Conservation (phyloP, 768 basidiomycete species). For the Mrakia frigida region DNA sequence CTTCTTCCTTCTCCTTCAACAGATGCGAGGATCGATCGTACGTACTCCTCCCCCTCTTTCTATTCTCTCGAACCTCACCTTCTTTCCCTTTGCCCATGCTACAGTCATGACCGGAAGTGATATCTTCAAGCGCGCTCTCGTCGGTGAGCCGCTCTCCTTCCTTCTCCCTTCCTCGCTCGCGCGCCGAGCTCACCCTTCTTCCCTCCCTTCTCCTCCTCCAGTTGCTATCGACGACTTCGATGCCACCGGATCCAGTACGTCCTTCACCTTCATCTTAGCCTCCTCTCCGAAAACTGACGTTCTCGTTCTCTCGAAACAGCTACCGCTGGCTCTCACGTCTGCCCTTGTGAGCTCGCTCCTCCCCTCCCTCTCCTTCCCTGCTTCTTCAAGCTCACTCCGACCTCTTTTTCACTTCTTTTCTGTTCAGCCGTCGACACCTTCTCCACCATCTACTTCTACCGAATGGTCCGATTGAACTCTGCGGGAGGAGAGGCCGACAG, state of each 20-base stretch:
- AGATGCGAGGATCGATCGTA: conserved; percentile 11
- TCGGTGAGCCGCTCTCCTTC: background rate
- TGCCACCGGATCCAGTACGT: background rate
- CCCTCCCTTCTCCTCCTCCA: background rate
- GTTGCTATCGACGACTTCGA: background rate
- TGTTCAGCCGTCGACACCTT: background rate
- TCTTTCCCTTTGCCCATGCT: background rate
- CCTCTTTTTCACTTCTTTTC: background rate
- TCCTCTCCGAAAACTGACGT: background rate
- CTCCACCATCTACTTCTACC: conserved; percentile 5
- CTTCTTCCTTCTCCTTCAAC: background rate
- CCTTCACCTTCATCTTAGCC: background rate
- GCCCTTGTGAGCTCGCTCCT: background rate
- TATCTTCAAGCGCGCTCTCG: conserved; percentile 10
- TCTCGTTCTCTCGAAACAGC: background rate
- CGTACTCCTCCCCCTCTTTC: background rate
- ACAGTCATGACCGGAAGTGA: conserved; percentile 9
- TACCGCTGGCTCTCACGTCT: background rate
- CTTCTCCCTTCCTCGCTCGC: background rate
- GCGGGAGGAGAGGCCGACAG: background rate
- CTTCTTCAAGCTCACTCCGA: background rate
- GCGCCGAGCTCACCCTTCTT: background rate
- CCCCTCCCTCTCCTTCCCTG: background rate
- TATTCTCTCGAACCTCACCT: background rate
- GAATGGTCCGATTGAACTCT: conserved; percentile 11